Evolutionary conservation across 225 moss, liverwort and hornwort genomes (phyloP), one percentile per base, ranked within the genome.

Genomic region (Sphagnum tenellum): DNA sequence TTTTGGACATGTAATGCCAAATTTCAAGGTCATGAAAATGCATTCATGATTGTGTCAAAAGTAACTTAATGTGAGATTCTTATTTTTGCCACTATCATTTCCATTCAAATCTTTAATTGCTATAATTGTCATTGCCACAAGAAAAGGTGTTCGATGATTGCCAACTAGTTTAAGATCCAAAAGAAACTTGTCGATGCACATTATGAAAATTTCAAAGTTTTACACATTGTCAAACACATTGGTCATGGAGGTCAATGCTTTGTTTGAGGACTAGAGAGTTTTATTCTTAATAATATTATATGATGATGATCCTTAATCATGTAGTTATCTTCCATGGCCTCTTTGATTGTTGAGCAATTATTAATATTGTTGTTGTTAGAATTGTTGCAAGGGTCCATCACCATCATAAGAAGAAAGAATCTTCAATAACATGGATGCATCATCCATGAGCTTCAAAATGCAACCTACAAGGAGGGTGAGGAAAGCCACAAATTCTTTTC

Each of bases 401-500:
- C 29, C 29, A 29, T 29, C 29, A 29, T 0, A 29, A 29, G 29
- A 29, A 1, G 29, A 29, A 29, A 0, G 29, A 29, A 29, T 29
- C 29, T 29, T 73, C 61, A 69, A 70, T 56, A 85, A 75, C 73
- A 85, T 71, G 52, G 71, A 48, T 60, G 78, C 85, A 55, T 74
- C 78, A 12, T 68, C 73, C 13, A 78, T 61, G 55, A 85, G 67
- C 66, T 75, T 78, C 45, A 85, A 69, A 46, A 81, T 74, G 71
- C 75, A 78, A 44, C 85, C 81, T 49, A 78, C 59, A 5, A 81
- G 81, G 54, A 85, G 63, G 46, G 81, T 81, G 29, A 85, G 75
- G 67, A 81, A 85, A 3, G 52, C 53, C n/a, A 66, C 66, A 53
- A 66, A 29, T 11, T 66, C 66, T n/a, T 66, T 56, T 8, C 53